Evolutionary conservation across 176 grass and related monocot genomes (phyloP), one percentile per base, ranked within the genome.

Genomic region (Avena insularis): DNA sequence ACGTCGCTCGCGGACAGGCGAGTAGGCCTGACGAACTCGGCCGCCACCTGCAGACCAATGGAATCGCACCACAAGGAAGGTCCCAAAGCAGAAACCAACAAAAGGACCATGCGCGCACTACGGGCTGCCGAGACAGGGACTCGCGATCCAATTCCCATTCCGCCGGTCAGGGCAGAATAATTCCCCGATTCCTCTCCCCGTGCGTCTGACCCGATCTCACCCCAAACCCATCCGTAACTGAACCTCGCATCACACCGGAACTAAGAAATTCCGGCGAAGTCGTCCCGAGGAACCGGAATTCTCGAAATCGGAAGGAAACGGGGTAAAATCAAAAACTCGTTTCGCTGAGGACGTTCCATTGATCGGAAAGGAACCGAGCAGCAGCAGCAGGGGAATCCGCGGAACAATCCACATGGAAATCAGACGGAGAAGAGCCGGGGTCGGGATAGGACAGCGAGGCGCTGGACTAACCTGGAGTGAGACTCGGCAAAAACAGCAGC

Each of bases 41-140:
- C 70, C 47, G 65, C 58, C 36, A 38, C 77, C 62, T 9, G 10
- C 6, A 10, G 56, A 50, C 62, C 62, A 71, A 40, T 0, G 71
- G 84, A 86, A 86, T 66, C 63, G 38, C 33, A 27, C 1, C 73
- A 27, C 4, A 46, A 76, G 53, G 46, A 75, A 59, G 53, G 56
- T 19, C 12, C 36, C 51, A 27, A 69, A 2, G 50, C 51, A 0
- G 78, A 77, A 82, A 86, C 69, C 2, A 81, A 75, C 78, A 68
- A 59, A 63, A 0, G 46, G 38, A 75, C 12, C 57, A 82, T 48
- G 46, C 31, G n/a, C 20, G 9, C 14, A 2, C 15, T 74, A n/a
- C 9, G n/a, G 15, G 38, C 0, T 23, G 7, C 45, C 4, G 58
- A 10, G 77, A 85, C 12, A 50, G 78, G 12, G 88, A 77, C 59